Evolutionary conservation across 2,329 filamentous ascomycete genomes (phyloP), one percentile per base, ranked within the genome.

Genomic region (Anthostomella pinea): DNA sequence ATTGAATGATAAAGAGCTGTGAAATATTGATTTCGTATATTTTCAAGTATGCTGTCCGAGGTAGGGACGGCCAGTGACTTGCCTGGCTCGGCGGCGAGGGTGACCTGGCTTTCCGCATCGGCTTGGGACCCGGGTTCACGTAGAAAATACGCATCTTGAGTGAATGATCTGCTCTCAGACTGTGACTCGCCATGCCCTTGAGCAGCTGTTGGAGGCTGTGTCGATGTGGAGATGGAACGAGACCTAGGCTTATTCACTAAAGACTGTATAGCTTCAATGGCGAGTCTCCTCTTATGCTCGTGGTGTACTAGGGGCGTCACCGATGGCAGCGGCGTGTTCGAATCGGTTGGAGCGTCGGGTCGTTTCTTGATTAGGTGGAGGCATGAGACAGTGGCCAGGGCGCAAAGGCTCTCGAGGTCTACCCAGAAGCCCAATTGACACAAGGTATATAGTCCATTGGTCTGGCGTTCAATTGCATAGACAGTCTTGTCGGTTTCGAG

Each of bases 401-500:
- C 56, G 16, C 63, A 62, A 18, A 89, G 64, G 6, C 69, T 63
- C 22, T 73, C 68, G 33, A 83, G 56, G 43, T 81, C 74, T 15
- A 85, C 70, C 82, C 83, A 87, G 14, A 67, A 60, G 2, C 78
- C 82, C 27, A 93, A 65, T 51, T 76, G 81, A 59, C 82, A 89
- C 17, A 87, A 57, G 8, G 77, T 75, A 57, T 86, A 90, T 3
- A 83, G 66, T 1, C 73, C 73, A 30, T 65, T 60, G 11, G 70
- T 66, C 22, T 85, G 77, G 16, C 77, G 72, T 63, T 90, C 85
- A n/a, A 87, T 64, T 9, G 73, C 81, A 55, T 79, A 84, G 0
- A 77, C 45, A 22, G 66, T 67, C 38, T 69, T 67, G 42, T 69
- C 72, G 17, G 70, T 65, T 27, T 83, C 76, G 28, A 75, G 69